Evolutionary conservation across 192 early-diverging fungal genomes (phyloP), one percentile per base, ranked within the genome.

Genomic region (Hyaloraphidium curvatum): DNA sequence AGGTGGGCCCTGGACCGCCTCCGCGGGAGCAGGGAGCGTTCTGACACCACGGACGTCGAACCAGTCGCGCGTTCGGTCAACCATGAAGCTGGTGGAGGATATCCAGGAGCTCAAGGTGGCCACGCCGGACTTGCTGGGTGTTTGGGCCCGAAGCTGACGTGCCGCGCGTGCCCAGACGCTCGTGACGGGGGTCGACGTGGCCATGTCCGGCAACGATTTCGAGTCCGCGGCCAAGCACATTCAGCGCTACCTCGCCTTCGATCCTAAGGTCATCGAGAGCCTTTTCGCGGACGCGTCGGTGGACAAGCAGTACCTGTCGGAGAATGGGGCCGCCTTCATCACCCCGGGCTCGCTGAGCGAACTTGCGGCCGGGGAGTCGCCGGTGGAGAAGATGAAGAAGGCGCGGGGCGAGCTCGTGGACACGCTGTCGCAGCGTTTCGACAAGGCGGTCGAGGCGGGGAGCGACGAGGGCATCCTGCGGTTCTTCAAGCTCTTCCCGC

Each of bases 401-500:
- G 74, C 83, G 0, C 78, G 76, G 37, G 62, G 62, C 16, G 71
- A 60, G 28, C 67, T 96, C 0, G 75, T 80, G 39, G 69, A 75
- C 4, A 78, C 83, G 11, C 78, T 92, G 13, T 74, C 82, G 1
- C 66, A 64, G 21, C 73, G 79, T 60, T 97, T 97, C 65, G 87
- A 91, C 30, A 57, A 67, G 2, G 89, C 92, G 0, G 81, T 82
- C 0, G 62, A 71, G 31, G 67, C 55, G 19, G 64, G 68, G 50
- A 75, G 86, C 33, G 82, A 88, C 52, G 68, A 78, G 3, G 75
- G 74, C 35, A 87, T 97, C 48, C 74, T 83, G 23, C 73, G 84
- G 28, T 90, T 83, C 54, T 89, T 97, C 63, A 82, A 86, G 40
- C 63, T 94, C 21, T 97, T 94, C 60, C 89, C 93, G 5, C 56